A percentile compares a stretch with the other conserved stretches of the same genome.
Evolutionary conservation across 352 stramenopile species (phyloP).

Genomic region (Pythium insidiosum): DNA sequence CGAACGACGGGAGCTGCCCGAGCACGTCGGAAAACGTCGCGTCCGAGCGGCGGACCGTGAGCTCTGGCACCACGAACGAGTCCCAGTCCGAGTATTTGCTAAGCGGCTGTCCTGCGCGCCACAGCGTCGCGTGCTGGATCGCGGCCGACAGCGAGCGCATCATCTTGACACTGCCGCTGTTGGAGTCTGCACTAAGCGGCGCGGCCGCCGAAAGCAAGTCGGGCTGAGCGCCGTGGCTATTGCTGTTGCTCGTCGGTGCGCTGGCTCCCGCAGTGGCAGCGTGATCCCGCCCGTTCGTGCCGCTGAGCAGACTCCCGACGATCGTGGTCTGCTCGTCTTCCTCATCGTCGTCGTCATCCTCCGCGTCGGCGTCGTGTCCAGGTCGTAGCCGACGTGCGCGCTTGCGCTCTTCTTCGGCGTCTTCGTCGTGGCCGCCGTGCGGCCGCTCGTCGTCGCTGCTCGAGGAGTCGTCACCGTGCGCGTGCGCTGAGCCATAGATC

Average conservation of each 20-base stretch:
- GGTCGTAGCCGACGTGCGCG: no score
- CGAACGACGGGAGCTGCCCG: slow-evolving; percentile 53
- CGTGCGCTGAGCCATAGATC: slow-evolving; percentile 21
- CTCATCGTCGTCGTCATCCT: slow-evolving; percentile 51
- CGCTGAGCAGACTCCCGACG: slow-evolving; percentile 70
- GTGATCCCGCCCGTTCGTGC: slow-evolving; percentile 48
- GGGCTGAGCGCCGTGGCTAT: slow-evolving; percentile 7
- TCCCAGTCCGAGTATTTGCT: slow-evolving; percentile 65
- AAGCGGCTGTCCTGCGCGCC: slow-evolving; percentile 65
- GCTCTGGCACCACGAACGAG: slow-evolving; percentile 32
- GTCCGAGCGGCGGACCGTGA: slow-evolving; percentile 45
- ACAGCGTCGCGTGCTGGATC: slow-evolving; percentile 70
- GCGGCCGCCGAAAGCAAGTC: slow-evolving; percentile 11
- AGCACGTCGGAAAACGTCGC: slow-evolving; percentile 75
- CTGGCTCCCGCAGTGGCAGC: slow-evolving; percentile 11
- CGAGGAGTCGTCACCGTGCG: slow-evolving; percentile 44
- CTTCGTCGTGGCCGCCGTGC: slow-evolving; percentile 30
- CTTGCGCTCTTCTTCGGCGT: slow-evolving; percentile 24
- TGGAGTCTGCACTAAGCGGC: no score
- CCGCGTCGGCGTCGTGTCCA: no score
- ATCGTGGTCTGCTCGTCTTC: slow-evolving; percentile 76
- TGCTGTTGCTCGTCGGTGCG: slow-evolving; percentile 9
- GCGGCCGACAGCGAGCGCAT: slow-evolving; percentile 70
- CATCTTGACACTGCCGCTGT: slow-evolving; percentile 49
- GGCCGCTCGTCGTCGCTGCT: slow-evolving; percentile 69